Evolutionary conservation across 768 basidiomycete genomes (phyloP).

Genomic region (Psilocybe tampanensis): DNA sequence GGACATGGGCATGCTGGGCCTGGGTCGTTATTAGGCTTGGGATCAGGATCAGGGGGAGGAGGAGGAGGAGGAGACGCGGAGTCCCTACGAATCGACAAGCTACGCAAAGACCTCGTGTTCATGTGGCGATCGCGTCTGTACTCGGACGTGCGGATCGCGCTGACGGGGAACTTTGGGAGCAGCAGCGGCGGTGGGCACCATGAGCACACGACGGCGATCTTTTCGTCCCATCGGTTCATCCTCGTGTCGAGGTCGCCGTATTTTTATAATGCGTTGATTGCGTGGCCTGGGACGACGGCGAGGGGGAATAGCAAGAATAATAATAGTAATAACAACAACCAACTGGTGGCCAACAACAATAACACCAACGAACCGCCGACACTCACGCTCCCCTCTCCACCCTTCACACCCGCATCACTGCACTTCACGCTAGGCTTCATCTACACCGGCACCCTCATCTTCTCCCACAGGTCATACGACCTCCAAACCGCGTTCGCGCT

Average conservation of each 20-base stretch:
- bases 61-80: constrained; percentile 27
- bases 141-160: constrained; percentile 84
- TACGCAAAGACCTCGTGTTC: constrained; percentile 91
- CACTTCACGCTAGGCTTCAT: constrained; percentile 95
- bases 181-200: no score
- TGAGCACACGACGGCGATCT: constrained; percentile 77
- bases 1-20: no score
- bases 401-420: constrained; percentile 92
- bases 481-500: constrained; percentile 91
- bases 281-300: constrained; percentile 44
- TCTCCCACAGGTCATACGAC: constrained; percentile 92
- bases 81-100: constrained; percentile 72
- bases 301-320: constrained; percentile 16
- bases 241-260: constrained; percentile 89
- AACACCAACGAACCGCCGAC: constrained; percentile 47
- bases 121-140: constrained; percentile 97
- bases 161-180: constrained; percentile 70
- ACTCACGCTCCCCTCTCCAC: constrained; percentile 82
- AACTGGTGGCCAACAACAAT: neutral
- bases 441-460: constrained; percentile 92
- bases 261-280: constrained; percentile 79
- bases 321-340: neutral
- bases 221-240: constrained; percentile 92
- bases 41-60: neutral
- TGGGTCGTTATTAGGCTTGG: no score